phyloP scores from a whole-genome alignment of 108 stramenopile species.

The Nitzschia palea region DNA sequence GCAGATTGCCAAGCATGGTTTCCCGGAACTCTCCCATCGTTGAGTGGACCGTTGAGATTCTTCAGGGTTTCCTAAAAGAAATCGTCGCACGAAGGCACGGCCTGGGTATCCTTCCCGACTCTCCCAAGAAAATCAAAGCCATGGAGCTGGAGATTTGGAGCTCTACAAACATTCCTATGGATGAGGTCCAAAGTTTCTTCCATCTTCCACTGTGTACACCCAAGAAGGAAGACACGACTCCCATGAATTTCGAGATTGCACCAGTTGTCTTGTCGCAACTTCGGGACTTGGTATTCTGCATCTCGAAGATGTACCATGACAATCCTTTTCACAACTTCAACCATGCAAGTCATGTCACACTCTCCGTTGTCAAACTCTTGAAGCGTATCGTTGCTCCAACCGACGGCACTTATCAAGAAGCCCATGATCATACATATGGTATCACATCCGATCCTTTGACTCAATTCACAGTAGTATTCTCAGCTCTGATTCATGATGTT shows the following conservation, averaged over 20 bases:
- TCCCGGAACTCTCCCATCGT: no score
- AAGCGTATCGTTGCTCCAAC: background rate
- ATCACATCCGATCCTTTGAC: conserved; percentile 63
- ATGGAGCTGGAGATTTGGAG: no score
- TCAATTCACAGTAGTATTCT: conserved; percentile 50
- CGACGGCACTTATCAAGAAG: background rate
- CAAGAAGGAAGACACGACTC: background rate
- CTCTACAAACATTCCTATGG: background rate
- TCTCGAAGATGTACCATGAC: conserved; percentile 1
- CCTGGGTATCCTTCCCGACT: no score
- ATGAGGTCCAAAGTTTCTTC: background rate
- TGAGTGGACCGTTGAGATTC: no score
- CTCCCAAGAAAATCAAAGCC: no score
- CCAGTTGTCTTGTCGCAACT: conserved; percentile 13
- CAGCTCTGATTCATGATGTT: conserved; percentile 66
- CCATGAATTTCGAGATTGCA: background rate
- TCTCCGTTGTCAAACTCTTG: background rate
- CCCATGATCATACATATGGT: conserved; percentile 32
- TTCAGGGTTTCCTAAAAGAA: no score
- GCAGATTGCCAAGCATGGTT: no score
- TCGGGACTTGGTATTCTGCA: background rate
- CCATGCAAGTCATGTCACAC: background rate
- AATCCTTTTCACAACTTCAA: conserved; percentile 9
- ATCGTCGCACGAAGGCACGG: no score
- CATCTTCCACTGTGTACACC: background rate